phyloP scores from a whole-genome alignment of 2,329 filamentous ascomycete species.

The Verticillium klebahnii region DNA sequence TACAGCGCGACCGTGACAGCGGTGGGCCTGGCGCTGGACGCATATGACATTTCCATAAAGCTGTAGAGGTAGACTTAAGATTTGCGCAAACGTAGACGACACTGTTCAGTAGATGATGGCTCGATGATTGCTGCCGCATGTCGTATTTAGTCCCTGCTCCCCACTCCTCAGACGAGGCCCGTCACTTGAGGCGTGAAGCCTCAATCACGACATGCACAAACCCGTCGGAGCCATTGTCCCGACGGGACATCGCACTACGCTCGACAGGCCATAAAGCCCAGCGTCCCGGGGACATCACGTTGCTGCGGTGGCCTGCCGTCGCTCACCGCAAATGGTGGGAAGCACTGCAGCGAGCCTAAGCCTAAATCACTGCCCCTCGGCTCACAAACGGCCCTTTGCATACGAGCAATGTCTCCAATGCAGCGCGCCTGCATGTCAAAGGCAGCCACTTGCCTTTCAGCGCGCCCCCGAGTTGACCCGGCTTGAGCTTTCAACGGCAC shows the following conservation, averaged over 20 bases:
- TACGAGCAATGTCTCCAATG: neutral
- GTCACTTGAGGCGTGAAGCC: too few species aligned
- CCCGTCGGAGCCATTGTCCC: neutral
- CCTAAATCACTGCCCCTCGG: neutral
- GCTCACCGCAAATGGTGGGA: neutral
- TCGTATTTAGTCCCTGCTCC: too few species aligned
- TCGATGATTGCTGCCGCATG: neutral
- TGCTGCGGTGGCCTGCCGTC: neutral
- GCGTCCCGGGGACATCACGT: neutral
- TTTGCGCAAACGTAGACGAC: neutral
- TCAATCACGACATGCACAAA: neutral
- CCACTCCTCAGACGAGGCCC: too few species aligned
- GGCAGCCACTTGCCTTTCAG: neutral
- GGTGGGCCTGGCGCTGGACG: slow-evolving; percentile 63
- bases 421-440: neutral
- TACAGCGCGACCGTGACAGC: slow-evolving; percentile 67
- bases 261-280: neutral
- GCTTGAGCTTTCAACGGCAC: too few species aligned
- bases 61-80: slow-evolving; percentile 35
- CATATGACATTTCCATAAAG: slow-evolving; percentile 65
- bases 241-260: neutral
- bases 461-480: neutral
- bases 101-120: neutral
- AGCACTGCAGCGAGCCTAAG: neutral
- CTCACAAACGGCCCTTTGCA: neutral